Conservation (phyloP, 2,329 filamentous ascomycete species). For the Aspergillus floridensis region DNA sequence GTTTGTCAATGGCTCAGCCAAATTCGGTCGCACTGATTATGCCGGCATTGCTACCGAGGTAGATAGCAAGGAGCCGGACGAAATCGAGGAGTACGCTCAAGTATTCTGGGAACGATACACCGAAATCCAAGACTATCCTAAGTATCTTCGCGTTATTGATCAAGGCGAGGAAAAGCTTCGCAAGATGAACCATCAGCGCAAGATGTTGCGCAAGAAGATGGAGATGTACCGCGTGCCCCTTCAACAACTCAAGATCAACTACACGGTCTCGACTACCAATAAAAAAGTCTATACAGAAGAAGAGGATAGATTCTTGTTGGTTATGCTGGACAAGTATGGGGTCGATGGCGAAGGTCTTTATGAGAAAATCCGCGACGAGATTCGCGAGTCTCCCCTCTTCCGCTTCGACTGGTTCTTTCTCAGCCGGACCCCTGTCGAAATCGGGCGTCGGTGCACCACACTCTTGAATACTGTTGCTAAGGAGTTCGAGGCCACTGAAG, state of each 20-base stretch:
- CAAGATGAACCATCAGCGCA: conserved; percentile 87
- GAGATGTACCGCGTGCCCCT: conserved; percentile 93
- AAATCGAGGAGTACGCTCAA: conserved; percentile 88
- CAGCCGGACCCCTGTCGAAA: conserved; percentile 86
- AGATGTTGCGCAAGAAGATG: conserved; percentile 93
- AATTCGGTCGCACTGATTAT: conserved; percentile 84
- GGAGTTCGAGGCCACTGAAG: conserved; percentile 77
- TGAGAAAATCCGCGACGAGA: conserved; percentile 94
- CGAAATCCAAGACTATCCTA: conserved; percentile 83
- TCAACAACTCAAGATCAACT: conserved; percentile 98
- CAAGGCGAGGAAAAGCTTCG: conserved; percentile 86
- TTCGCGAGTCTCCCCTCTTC: conserved; percentile 90
- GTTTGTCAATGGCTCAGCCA: conserved; percentile 92
- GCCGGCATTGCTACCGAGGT: conserved; percentile 83
- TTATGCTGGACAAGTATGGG: conserved; percentile 87
- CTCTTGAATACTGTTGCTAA: conserved; percentile 90
- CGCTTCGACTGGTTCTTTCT: conserved; percentile 99
- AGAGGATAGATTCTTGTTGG: conserved; percentile 91
- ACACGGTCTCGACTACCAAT: conserved; percentile 97
- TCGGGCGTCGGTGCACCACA: conserved; percentile 88
- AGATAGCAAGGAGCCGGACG: conserved; percentile 80
- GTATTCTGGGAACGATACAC: conserved; percentile 95
- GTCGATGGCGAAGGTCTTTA: conserved; percentile 88
- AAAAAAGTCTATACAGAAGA: conserved; percentile 99
- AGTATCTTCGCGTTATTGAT: conserved; percentile 85